Evolutionary conservation across 139 green algal species (phyloP).

Genomic region (Nannochloris sp.): DNA sequence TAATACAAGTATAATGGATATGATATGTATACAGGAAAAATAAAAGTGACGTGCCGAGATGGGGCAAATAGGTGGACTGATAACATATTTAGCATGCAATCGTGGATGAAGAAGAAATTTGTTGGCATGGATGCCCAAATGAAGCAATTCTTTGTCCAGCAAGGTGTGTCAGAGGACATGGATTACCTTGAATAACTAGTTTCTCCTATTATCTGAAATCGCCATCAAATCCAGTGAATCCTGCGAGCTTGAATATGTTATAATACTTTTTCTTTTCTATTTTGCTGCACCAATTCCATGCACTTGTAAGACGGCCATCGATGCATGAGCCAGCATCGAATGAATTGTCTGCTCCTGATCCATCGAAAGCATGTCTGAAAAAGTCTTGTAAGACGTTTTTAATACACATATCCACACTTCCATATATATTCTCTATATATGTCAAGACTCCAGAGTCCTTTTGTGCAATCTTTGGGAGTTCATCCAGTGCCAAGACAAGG

Average conservation of each 20-base stretch:
- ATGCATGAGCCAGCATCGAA: constrained; percentile 62
- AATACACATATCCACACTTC: constrained; percentile 52
- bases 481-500: constrained; percentile 73
- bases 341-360: constrained; percentile 73
- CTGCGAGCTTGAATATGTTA: constrained; percentile 71
- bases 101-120: constrained; percentile 62
- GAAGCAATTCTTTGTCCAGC: constrained; percentile 22
- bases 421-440: constrained; percentile 50
- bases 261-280: constrained; percentile 56
- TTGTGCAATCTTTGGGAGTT: constrained; percentile 59
- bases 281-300: constrained; percentile 86
- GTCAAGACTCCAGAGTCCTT: constrained; percentile 32
- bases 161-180: constrained; percentile 1
- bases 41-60: constrained; percentile 22
- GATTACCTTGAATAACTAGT: background rate
- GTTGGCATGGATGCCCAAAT: constrained; percentile 42
- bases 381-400: constrained; percentile 81
- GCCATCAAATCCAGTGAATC: constrained; percentile 82
- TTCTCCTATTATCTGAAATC: constrained; percentile 26
- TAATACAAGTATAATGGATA: too few relatives aligned
- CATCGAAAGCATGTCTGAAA: constrained; percentile 91
- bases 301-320: constrained; percentile 60
- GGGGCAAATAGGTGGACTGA: constrained; percentile 66
- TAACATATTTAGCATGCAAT: constrained; percentile 34
- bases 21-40: constrained; percentile 7